Percentiles rank a stretch among this genome's conserved stretches.
Conservation (phyloP, 2,329 filamentous ascomycete genomes). For the Scortechinia acanthostroma region DNA sequence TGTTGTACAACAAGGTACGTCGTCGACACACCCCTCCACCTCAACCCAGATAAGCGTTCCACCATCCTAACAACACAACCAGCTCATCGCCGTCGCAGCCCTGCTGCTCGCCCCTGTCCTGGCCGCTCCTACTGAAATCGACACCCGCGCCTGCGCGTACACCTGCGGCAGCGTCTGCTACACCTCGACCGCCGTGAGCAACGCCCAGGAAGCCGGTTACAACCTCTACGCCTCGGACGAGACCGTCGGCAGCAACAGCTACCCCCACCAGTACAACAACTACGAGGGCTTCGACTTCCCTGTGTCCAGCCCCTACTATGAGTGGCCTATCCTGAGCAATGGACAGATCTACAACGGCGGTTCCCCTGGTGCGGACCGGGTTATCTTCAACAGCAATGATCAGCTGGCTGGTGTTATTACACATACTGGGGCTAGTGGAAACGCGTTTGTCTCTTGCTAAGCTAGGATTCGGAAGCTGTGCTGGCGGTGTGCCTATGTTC, state of each 20-base stretch:
- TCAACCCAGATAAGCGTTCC: background rate
- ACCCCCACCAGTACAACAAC: constrained; percentile 34
- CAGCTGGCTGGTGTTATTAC: constrained; percentile 52
- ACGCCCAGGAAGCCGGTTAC: constrained; percentile 23
- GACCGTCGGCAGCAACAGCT: constrained; percentile 20
- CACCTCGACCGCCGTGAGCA: constrained; percentile 18
- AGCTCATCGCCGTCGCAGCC: background rate
- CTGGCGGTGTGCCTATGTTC: no score
- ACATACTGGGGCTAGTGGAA: constrained; percentile 55
- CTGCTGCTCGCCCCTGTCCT: background rate
- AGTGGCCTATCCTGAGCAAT: constrained; percentile 29
- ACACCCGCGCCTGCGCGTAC: constrained; percentile 17
- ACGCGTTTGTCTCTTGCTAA: constrained; percentile 55
- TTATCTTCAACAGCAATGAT: constrained; percentile 49
- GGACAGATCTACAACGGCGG: constrained; percentile 32
- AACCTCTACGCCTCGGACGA: constrained; percentile 13
- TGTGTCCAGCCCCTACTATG: constrained; percentile 26
- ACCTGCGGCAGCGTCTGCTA: constrained; percentile 27
- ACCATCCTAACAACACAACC: no score
- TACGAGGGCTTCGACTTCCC: constrained; percentile 32
- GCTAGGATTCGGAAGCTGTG: constrained; percentile 7
- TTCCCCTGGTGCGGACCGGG: constrained; percentile 53
- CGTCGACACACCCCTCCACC: background rate
- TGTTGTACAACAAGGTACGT: background rate
- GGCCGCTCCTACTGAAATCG: no score